A percentile compares a stretch with the other conserved stretches of the same genome.
Conservation (phyloP, 257 asterid genomes). For the Plantago major region DNA sequence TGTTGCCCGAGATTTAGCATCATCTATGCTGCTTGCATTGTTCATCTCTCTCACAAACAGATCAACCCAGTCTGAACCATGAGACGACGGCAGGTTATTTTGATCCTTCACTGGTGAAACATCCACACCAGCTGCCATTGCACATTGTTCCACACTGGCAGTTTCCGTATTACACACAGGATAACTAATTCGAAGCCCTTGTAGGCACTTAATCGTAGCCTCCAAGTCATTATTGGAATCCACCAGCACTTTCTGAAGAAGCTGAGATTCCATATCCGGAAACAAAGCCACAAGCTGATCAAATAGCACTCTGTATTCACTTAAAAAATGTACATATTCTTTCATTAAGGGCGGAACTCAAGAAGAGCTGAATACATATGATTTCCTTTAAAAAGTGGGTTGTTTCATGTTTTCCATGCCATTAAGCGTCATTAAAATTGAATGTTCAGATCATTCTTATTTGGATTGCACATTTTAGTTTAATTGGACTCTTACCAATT, state of each 20-base stretch:
- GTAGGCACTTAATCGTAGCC: slow-evolving; percentile 46
- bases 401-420: too few relatives aligned
- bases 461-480: too few relatives aligned
- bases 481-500: too few relatives aligned
- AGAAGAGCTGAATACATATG: too few relatives aligned
- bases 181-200: slow-evolving; percentile 38
- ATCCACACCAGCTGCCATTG: slow-evolving; percentile 24
- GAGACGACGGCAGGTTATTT: slow-evolving; percentile 35
- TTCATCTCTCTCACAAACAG: slow-evolving; percentile 59
- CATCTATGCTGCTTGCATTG: slow-evolving; percentile 59
- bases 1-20: slow-evolving; percentile 61
- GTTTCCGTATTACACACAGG: slow-evolving; percentile 31
- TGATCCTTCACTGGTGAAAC: slow-evolving; percentile 31
- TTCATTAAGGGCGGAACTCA: too few relatives aligned
- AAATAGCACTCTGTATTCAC: slow-evolving; percentile 25
- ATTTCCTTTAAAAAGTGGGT: too few relatives aligned
- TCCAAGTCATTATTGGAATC: slow-evolving; percentile 54
- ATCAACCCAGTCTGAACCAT: slow-evolving; percentile 85
- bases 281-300: slow-evolving; percentile 57
- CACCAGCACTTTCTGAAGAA: slow-evolving; percentile 53
- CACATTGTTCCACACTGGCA: slow-evolving; percentile 35
- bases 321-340: too few relatives aligned
- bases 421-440: too few relatives aligned
- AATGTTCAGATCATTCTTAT: too few relatives aligned
- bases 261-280: slow-evolving; percentile 55